Evolutionary conservation across 2,329 filamentous ascomycete species (phyloP), one percentile per base, ranked within the genome.

Genomic region (Thielaviopsis ethacetica): DNA sequence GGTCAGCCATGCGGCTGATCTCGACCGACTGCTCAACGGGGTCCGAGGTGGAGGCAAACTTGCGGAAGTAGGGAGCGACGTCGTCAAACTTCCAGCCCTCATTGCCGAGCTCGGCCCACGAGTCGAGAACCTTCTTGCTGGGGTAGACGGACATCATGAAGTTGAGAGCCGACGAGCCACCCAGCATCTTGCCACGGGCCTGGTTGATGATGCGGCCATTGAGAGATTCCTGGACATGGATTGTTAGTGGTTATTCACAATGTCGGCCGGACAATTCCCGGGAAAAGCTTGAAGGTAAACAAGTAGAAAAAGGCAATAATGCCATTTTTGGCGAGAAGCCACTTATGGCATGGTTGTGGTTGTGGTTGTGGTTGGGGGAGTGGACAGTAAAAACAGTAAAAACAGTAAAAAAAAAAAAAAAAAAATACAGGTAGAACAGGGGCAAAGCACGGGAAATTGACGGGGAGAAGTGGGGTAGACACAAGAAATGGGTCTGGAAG

Each of bases 81-180:
- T 62, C 56, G 13, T 65, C 61, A 30, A 62, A 67, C 50, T 64
- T 62, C 66, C 66, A 68, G 21, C 65, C 65, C 1, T 62, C 47
- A 52, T 68, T 68, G 17, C 66, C 66, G 6, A 67, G 62, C 1
- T 59, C 55, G n/a, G 54, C 62, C 66, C 66, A 68, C 2, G 63
- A 63, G 47, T 68, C 55, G 41, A 60, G 51, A 10, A 54, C 30
- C 24, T 26, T 22, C 17, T 57, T 57, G 54, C 50, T 57, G 22
- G 59, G 59, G 51, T 60, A 60, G 38, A 60, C 59, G 13, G 59
- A 41, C 59, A 60, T 82, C 67, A 78, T 83, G 66, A 84, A 85
- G 69, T 85, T 85, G 54, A 81, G 66, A 47, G 72, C 77, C 0
- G 74, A 77, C 61, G 76, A 79, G 17, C 81, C 81, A 41, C 81